Evolutionary conservation across 179 eudicot species (phyloP), one percentile per base, ranked within the genome.

Genomic region (Gypsophila paniculata): DNA sequence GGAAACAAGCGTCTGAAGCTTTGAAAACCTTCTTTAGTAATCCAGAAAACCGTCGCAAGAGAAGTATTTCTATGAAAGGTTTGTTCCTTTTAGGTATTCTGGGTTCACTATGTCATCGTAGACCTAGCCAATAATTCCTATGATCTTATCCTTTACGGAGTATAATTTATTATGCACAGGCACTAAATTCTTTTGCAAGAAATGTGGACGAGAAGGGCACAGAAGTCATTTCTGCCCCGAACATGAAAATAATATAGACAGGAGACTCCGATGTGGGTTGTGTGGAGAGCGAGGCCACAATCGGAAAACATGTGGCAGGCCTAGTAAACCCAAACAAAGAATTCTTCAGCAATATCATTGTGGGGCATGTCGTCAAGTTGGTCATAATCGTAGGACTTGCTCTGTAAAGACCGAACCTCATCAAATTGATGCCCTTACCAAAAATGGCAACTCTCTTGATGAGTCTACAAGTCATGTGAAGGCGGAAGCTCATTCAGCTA

Each of bases 51-150:
- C 97, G 97, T 53, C 93, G 75, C 65, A 91, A 65, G 84, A 87
- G 97, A 86, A 94, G 99, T 78, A 70, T 90, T 76, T 63, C 92
- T 66, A 88, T 94, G 97, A 87, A 78, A 87, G 97, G 99, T 94
- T 48, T 21, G 69, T 65, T 54, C 29, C 21, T 21, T 8, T 42
- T 46, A 7, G 32, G 39, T 54, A 11, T 12, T 46, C 17, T 12
- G 1, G 1, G 9, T 46, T 15, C 12, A 10, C 14, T 15, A 46
- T 15, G 15, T 46, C 52, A 13, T 46, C 3, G 17, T 46, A 11
- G 15, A 12, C 52, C 52, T 46, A 13, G 17, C 15, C 52, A 10
- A 46, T 46, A 46, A 46, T 46, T 2, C 0, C 6, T 5, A 39
- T 39, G 9, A 39, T 39, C 46, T 51, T 42, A 9, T 42, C 11